Conservation (phyloP, 345 rosid species). For the Pugionium dolabratum region DNA sequence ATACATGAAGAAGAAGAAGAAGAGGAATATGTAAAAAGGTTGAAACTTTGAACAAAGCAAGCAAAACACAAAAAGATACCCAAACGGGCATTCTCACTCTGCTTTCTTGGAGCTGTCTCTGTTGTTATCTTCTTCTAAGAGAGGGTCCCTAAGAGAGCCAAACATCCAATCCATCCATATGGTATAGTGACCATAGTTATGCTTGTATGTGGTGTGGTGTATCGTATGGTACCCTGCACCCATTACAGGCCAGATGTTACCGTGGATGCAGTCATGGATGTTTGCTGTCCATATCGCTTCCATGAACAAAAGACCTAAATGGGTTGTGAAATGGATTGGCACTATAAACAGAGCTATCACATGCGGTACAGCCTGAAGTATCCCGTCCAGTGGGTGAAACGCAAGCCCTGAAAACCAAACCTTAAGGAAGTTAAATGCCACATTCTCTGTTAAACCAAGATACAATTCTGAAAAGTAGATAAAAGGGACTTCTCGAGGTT, state of each 20-base stretch:
- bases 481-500: no score
- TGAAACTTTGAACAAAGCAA: neutral
- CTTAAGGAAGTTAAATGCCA: no score
- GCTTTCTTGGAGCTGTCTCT: conserved; percentile 20
- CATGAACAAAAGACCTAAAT: conserved; percentile 59
- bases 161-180: conserved; percentile 94
- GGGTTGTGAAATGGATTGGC: conserved; percentile 70
- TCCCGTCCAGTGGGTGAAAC: conserved; percentile 76
- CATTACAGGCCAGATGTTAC: conserved; percentile 79
- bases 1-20: neutral
- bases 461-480: no score
- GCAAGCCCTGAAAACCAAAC: conserved; percentile 59
- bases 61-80: neutral
- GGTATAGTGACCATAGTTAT: conserved; percentile 89
- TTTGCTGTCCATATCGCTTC: conserved; percentile 81
- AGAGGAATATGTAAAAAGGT: neutral
- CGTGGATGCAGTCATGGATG: conserved; percentile 85
- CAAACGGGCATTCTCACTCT: neutral
- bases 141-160: conserved; percentile 70
- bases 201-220: conserved; percentile 87
- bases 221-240: conserved; percentile 95
- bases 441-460: no score
- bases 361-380: conserved; percentile 83
- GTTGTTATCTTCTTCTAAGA: conserved; percentile 32
- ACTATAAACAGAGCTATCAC: conserved; percentile 62